Evolutionary conservation across 495 filamentous ascomycete species (phyloP), one percentile per base, ranked within the genome.

Genomic region (Daldinia decipiens): DNA sequence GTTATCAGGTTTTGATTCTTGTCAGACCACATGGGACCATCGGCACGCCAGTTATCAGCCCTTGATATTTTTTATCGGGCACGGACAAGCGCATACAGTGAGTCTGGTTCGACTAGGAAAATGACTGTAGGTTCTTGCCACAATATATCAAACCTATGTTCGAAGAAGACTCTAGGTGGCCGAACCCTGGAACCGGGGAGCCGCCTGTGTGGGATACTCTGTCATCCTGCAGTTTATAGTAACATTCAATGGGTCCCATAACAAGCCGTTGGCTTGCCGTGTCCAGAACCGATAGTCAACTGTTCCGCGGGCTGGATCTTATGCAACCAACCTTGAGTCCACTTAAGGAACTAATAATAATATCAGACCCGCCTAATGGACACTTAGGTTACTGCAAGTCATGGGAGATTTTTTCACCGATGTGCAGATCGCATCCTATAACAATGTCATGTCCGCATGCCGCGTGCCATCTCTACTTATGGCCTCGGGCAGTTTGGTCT

Each of bases 341-440:
- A 58, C 59, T 39, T 43, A 31, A 43, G 40, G 47, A 59, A 62
- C 64, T 67, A 72, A 65, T 72, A 68, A 72, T 68, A 73, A 68
- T 65, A 21, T 68, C 21, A 32, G 64, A 52, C 65, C 65, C 70
- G 54, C 64, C 59, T 31, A 64, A 59, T 61, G 47, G 63, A 34
- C 43, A 57, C 36, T 58, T 43, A 39, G 31, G 31, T 43, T 65
- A 13, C 70, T 73, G 70, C 70, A 73, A 73, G 70, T 73, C 70
- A 73, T 68, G 70, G 70, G 65, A 54, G 26, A 68, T 68, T 73
- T 72, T 68, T 73, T 68, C 70, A 68, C 70, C 70, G 65, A 68
- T 55, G 55, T 62, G 70, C 65, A 68, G 65, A 73, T 73, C 70
- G 52, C 52, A 65, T 61, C 56, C 70, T 36, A 38, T 53, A 68